Conservation (phyloP, 345 rosid genomes). For the Citrus glauca region DNA sequence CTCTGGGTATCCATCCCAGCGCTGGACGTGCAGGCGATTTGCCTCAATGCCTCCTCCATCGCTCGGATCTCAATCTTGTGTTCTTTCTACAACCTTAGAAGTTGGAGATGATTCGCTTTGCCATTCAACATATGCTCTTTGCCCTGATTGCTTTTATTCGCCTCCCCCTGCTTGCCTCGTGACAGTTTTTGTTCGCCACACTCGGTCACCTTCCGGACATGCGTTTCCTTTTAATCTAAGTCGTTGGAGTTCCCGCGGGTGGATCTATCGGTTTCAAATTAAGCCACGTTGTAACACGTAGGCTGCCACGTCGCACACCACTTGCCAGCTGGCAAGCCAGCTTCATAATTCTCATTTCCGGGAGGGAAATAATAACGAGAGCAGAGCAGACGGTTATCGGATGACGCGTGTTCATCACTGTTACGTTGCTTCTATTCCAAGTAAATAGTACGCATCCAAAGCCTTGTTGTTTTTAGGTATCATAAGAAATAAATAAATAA, state of each 20-base stretch:
- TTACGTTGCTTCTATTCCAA: too few species aligned
- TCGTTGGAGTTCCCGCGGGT: background rate
- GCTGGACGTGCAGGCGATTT: background rate
- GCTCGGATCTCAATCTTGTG: background rate
- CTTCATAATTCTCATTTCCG: background rate
- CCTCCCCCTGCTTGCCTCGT: background rate
- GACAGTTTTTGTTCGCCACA: conserved; percentile 33
- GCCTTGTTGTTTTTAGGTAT: too few species aligned
- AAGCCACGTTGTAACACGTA: conserved; percentile 13
- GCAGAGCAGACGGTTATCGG: background rate
- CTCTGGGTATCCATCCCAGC: conserved; percentile 9
- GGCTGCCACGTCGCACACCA: background rate
- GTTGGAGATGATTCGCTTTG: too few species aligned
- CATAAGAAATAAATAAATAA: too few species aligned
- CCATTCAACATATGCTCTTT: too few species aligned
- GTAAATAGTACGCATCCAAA: too few species aligned
- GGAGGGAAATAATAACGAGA: background rate
- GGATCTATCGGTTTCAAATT: background rate
- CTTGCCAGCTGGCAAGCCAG: background rate
- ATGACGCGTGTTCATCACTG: background rate
- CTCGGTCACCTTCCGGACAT: conserved; percentile 21
- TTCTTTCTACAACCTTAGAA: too few species aligned
- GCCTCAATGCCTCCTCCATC: conserved; percentile 6
- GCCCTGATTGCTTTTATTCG: conserved; percentile 22
- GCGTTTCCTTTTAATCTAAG: background rate